Evolutionary conservation across 768 basidiomycete genomes (phyloP), one percentile per base, ranked within the genome.

Genomic region (Gloeostereum incarnatum): DNA sequence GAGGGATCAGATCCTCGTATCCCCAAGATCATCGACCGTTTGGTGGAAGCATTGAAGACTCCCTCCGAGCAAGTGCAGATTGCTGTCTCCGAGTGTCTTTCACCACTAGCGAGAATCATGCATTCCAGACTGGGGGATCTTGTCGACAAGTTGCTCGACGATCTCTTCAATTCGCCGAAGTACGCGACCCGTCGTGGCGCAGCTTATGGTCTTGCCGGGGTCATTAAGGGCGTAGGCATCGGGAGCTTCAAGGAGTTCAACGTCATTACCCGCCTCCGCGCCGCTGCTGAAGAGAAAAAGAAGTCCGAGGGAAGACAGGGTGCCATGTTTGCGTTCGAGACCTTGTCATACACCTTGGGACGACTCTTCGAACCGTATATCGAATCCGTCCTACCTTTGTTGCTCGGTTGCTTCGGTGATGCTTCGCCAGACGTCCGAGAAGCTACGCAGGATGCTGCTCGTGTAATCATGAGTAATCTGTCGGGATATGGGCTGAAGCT

Each of bases 131-230:
- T 81, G 11, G 62, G 71, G 2, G 54, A 59, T 16, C 65, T 99
- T n/a, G 72, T 91, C 31, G 85, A 89, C 35, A 63, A 68, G 39
- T 68, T 99, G 3, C 73, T 92, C 48, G 68, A 76, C 8, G 81
- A 90, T 23, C 68, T 97, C 13, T 78, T 86, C 43, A 69, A 76
- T 35, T 80, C 78, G 4, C 65, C 76, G 6, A 97, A 92, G 55
- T 98, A 99, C 52, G 94, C 89, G 7, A 72, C 76, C 36, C 76
- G 96, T n/a, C 76, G 94, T n/a, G 96, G 96, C 22, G 93, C 94
- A 1, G 93, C 94, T 1, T 98, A 97, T 56, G 96, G 94, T 29
- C 62, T 99, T 14, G 91, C 94, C 2, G 96, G 96, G 19, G 75
- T 89, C 30, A 70, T 97, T 53, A 87, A 85, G 50, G 96, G 96